phyloP scores from a whole-genome alignment of 1,139 yeast genomes.

The Hanseniaspora uvarum region DNA sequence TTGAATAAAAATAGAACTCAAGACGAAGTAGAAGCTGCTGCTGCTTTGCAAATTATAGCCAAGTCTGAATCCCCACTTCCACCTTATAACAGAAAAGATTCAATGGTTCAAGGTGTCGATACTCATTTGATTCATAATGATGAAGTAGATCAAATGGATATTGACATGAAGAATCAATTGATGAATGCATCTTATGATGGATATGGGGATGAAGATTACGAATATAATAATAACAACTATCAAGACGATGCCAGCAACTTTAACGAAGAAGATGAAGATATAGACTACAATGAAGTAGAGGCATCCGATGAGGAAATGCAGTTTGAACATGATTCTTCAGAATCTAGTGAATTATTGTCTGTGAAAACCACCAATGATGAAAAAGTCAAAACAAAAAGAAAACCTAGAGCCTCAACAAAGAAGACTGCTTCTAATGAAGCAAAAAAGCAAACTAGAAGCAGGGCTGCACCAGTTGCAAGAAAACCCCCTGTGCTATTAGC shows the following conservation, averaged over 20 bases:
- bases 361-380: background rate
- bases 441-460: background rate
- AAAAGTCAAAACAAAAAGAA: background rate
- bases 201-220: background rate
- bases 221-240: background rate
- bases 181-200: background rate
- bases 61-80: slow-evolving; percentile 12
- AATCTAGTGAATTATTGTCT: background rate
- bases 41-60: slow-evolving; percentile 14
- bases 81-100: background rate
- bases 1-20: background rate
- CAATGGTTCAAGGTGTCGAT: slow-evolving; percentile 2
- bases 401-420: background rate
- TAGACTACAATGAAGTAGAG: background rate
- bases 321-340: background rate
- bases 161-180: slow-evolving; percentile 6
- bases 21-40: slow-evolving; percentile 12
- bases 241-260: slow-evolving; percentile 3
- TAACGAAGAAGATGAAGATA: background rate
- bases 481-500: slow-evolving; percentile 10
- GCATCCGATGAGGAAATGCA: slow-evolving; percentile 1
- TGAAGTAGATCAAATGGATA: slow-evolving; percentile 3
- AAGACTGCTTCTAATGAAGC: background rate
- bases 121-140: slow-evolving; percentile 4
- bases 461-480: background rate